Conservation (phyloP, 805 yeast species). For the Yarrowia sp. region DNA sequence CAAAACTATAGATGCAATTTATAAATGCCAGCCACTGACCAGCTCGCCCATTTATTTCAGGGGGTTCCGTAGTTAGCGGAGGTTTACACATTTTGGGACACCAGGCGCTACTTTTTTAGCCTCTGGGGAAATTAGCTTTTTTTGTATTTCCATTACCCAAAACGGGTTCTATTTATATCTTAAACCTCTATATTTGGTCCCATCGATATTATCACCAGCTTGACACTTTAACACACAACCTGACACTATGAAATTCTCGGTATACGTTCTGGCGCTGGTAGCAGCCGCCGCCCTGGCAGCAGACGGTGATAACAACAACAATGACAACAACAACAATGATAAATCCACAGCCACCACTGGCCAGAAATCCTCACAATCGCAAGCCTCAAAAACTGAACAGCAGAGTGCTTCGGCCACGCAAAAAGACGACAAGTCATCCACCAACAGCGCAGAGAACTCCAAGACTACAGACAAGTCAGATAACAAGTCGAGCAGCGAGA, state of each 20-base stretch:
- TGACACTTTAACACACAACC: background rate
- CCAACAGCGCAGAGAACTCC: background rate
- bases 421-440: constrained; percentile 4
- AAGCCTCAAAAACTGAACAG: constrained; percentile 12
- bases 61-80: background rate
- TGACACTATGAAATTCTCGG: constrained; percentile 8
- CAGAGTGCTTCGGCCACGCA: constrained; percentile 9
- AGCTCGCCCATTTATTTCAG: background rate
- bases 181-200: constrained; percentile 1
- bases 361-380: constrained; percentile 11
- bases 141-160: constrained; percentile 24
- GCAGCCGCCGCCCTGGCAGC: constrained; percentile 16
- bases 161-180: constrained; percentile 19
- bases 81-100: background rate
- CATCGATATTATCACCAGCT: constrained; percentile 1
- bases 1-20: background rate
- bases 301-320: constrained; percentile 11
- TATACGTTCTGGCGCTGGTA: constrained; percentile 13
- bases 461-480: background rate
- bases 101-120: background rate
- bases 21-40: background rate
- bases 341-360: constrained; percentile 19
- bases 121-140: constrained; percentile 1
- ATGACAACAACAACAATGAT: constrained; percentile 10
- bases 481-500: background rate